phyloP scores from a whole-genome alignment of 1,284 basidiomycete species.

The Retiboletus fuscus region DNA sequence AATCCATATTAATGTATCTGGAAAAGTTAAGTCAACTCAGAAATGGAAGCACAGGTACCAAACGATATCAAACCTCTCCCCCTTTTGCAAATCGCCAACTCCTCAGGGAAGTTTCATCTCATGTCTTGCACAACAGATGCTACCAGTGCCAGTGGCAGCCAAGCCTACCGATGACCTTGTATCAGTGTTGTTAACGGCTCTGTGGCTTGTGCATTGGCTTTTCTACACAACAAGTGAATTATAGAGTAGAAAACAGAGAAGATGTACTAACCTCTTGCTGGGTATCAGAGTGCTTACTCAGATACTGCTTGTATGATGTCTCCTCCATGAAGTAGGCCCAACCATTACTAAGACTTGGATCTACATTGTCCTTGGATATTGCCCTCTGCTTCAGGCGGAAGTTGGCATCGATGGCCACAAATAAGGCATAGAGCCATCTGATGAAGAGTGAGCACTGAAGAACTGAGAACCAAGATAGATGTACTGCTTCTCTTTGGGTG shows the following conservation, averaged over 20 bases:
- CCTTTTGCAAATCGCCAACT: slow-evolving; percentile 1
- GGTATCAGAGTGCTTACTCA: neutral
- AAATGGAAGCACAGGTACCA: neutral
- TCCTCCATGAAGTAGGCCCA: slow-evolving; percentile 5
- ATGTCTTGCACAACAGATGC: slow-evolving; percentile 3
- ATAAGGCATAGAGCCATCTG: slow-evolving; percentile 4
- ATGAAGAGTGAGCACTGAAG: neutral
- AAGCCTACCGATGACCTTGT: slow-evolving; percentile 1
- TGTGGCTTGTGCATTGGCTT: slow-evolving; percentile 5
- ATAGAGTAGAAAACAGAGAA: neutral
- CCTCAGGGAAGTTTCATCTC: slow-evolving; percentile 6
- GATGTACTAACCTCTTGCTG: neutral
- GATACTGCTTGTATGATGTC: neutral
- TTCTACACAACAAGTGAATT: neutral
- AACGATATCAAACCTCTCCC: neutral
- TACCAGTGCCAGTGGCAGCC: neutral
- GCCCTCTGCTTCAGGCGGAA: neutral
- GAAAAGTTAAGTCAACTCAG: neutral
- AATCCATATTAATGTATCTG: too few species aligned
- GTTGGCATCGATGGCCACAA: slow-evolving; percentile 1
- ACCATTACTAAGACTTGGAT: neutral
- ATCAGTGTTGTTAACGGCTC: neutral
- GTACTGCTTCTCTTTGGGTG: neutral
- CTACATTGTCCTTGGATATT: slow-evolving; percentile 1
- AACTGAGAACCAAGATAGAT: neutral